A percentile compares a stretch with the other conserved stretches of the same genome.
These are phyloP conservation scores for Leccinum aurantiacum DNA, from an alignment of 768 basidiomycete species.

Conservation along the genomic window DNA sequence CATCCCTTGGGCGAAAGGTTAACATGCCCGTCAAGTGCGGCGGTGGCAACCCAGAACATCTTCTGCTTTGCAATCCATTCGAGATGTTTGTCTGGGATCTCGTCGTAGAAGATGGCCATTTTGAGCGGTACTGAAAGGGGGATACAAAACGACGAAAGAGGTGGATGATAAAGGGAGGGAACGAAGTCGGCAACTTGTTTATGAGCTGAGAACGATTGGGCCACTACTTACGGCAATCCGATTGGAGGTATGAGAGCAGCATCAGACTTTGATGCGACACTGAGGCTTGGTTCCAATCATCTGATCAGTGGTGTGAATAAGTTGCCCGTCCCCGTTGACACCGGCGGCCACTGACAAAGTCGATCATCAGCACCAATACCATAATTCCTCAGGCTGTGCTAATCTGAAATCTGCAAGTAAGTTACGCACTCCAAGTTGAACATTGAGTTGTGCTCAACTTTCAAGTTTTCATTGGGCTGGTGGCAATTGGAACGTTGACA, in stretches of 20 bases:
- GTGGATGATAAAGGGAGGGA: not conserved
- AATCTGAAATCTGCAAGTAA: too few species aligned
- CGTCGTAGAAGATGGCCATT: slow-evolving; percentile 61
- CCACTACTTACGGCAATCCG: not conserved
- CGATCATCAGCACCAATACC: not conserved
- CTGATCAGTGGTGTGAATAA: not conserved
- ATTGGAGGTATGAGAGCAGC: not conserved
- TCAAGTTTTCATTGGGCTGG: not conserved
- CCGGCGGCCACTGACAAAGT: not conserved
- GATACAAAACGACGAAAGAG: not conserved
- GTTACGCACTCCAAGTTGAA: not conserved
- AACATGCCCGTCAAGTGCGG: slow-evolving; percentile 64
- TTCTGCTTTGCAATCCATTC: slow-evolving; percentile 63
- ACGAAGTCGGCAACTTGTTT: not conserved
- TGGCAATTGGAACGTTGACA: not conserved
- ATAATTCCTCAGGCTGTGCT: not conserved
- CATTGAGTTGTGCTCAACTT: not conserved
- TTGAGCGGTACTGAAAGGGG: not conserved
- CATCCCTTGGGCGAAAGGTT: slow-evolving; percentile 70
- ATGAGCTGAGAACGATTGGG: not conserved
- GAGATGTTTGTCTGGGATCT: slow-evolving; percentile 52
- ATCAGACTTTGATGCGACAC: not conserved
- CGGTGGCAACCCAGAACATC: slow-evolving; percentile 71
- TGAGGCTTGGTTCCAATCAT: not conserved
- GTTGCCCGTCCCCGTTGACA: not conserved